Percentiles rank a stretch among this genome's conserved stretches.
Conservation (phyloP, 2,329 filamentous ascomycete genomes). For the Xylaria sp. region DNA sequence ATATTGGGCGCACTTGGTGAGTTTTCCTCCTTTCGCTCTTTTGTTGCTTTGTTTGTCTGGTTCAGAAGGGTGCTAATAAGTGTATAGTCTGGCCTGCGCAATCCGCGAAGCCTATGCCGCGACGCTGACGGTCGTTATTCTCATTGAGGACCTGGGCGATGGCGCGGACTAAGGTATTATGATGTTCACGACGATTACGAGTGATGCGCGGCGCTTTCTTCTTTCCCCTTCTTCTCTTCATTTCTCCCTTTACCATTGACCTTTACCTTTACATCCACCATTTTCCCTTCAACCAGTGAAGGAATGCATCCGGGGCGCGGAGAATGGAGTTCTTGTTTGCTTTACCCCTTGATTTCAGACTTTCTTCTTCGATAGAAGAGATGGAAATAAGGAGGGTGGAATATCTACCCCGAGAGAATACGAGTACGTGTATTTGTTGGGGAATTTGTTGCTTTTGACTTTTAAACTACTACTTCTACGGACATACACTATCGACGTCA, state of each 20-base stretch:
- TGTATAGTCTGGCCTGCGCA: conserved; percentile 60
- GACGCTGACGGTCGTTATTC: conserved; percentile 65
- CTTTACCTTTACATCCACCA: background rate
- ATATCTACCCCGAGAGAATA: no score
- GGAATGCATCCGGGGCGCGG: no score
- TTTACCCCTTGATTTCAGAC: background rate
- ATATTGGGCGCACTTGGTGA: conserved; percentile 62
- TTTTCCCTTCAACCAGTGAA: background rate
- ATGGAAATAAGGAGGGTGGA: background rate
- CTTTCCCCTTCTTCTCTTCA: background rate
- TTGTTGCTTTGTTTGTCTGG: background rate
- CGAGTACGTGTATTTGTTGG: no score
- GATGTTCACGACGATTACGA: background rate
- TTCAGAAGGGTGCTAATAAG: no score
- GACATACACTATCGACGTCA: no score
- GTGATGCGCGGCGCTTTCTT: background rate
- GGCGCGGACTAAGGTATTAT: conserved; percentile 27
- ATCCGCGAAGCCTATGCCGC: conserved; percentile 72
- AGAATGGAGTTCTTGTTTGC: background rate
- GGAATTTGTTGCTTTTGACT: no score
- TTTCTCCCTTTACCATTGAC: background rate
- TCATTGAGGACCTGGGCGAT: conserved; percentile 50
- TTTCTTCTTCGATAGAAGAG: background rate
- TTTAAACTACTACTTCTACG: no score
- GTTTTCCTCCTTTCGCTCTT: conserved; percentile 27